These are phyloP conservation scores for Papiliotrema terrestris DNA, from an alignment of 1,284 basidiomycete species.

Conservation along the genomic window DNA sequence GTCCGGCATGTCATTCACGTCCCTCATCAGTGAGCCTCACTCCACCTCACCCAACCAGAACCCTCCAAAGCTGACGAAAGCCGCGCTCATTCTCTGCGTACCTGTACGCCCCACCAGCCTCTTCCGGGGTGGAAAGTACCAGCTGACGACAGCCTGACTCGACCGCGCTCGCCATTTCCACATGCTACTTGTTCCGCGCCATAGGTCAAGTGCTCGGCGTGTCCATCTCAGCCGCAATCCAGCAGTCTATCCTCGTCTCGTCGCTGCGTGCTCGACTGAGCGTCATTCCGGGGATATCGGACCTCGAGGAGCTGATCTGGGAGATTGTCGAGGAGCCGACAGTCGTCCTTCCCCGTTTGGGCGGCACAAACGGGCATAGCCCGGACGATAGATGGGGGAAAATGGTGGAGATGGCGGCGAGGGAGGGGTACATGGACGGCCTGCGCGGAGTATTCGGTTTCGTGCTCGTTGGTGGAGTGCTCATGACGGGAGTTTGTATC, in stretches of 20 bases:
- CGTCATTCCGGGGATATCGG: too few species aligned
- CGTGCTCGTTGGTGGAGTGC: constrained; percentile 18
- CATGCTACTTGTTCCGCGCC: constrained; percentile 34
- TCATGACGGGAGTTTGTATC: constrained; percentile 10
- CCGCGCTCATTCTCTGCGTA: too few species aligned
- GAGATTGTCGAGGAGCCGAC: too few species aligned
- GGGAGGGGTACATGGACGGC: constrained; percentile 27
- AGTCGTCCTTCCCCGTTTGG: too few species aligned
- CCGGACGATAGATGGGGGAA: not conserved
- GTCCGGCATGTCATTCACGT: too few species aligned
- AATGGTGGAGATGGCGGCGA: constrained; percentile 26
- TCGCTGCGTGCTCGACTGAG: constrained; percentile 15
- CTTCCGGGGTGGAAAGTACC: too few species aligned
- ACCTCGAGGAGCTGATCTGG: too few species aligned
- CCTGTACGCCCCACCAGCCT: too few species aligned
- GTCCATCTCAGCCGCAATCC: constrained; percentile 30
- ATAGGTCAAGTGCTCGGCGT: constrained; percentile 37
- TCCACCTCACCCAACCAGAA: too few species aligned
- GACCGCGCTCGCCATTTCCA: constrained; percentile 32
- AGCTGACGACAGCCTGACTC: not conserved
- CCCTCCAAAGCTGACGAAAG: too few species aligned
- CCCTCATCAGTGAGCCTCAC: too few species aligned
- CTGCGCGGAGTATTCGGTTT: constrained; percentile 25
- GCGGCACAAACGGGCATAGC: too few species aligned
- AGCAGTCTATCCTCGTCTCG: constrained; percentile 25